A percentile compares a stretch with the other conserved stretches of the same genome.
Conservation (phyloP, 2,329 filamentous ascomycete genomes). For the Stemphylium beticola region DNA sequence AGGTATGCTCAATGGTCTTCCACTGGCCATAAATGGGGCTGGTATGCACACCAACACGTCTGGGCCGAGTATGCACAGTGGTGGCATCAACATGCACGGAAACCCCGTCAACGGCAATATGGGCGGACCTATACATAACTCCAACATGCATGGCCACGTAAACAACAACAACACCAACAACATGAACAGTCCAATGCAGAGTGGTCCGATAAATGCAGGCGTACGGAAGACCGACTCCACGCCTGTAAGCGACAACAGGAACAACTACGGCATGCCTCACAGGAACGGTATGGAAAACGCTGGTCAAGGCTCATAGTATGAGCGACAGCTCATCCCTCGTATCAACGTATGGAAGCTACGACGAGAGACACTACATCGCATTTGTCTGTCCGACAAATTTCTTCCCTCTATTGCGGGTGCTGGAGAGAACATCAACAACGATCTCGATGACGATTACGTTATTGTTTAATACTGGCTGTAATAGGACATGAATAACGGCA, state of each 20-base stretch:
- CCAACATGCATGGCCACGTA: constrained; percentile 14
- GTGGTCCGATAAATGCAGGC: constrained; percentile 7
- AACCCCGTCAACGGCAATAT: constrained; percentile 14
- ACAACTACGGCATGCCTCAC: constrained; percentile 11
- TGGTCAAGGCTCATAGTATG: no score
- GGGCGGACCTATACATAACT: neutral
- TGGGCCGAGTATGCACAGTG: constrained; percentile 12
- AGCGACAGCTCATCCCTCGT: no score
- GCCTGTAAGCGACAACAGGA: constrained; percentile 28
- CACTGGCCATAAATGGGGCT: constrained; percentile 12
- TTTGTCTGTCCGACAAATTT: no score
- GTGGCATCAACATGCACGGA: constrained; percentile 10
- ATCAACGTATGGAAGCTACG: no score
- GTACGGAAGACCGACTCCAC: constrained; percentile 27
- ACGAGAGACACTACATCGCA: no score
- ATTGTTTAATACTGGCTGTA: no score
- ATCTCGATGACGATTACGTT: no score
- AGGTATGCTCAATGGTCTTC: constrained; percentile 14
- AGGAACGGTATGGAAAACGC: no score
- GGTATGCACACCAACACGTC: constrained; percentile 18
- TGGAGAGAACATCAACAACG: no score
- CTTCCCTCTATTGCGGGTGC: no score
- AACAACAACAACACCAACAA: constrained; percentile 11
- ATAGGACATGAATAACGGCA: no score
- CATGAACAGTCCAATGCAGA: constrained; percentile 20